A percentile compares a stretch with the other conserved stretches of the same genome.
Conservation (phyloP, 768 basidiomycete species). For the Tulasnella calospora region DNA sequence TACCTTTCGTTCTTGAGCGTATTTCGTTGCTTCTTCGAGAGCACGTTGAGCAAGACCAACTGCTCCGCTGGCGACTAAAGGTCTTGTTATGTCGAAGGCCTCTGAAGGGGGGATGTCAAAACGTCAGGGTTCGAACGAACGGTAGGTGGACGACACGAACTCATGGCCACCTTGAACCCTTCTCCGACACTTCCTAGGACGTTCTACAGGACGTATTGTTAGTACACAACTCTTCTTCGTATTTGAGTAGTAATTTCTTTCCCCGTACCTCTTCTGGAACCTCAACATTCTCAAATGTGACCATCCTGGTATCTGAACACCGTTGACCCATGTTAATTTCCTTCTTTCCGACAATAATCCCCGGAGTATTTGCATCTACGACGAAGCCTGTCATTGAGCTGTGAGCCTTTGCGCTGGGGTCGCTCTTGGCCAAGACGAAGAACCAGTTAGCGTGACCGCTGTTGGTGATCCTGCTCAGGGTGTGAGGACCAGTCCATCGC, state of each 20-base stretch:
- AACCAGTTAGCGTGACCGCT: slow-evolving; percentile 41
- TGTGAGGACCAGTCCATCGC: neutral
- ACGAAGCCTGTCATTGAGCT: slow-evolving; percentile 40
- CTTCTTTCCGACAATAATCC: slow-evolving; percentile 35
- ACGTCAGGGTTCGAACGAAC: neutral
- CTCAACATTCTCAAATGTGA: slow-evolving; percentile 38
- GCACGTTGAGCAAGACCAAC: slow-evolving; percentile 40
- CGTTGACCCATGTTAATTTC: slow-evolving; percentile 34
- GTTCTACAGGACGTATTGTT: slow-evolving; percentile 30
- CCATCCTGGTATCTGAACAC: slow-evolving; percentile 40
- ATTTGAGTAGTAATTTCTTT: neutral
- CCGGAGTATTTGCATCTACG: slow-evolving; percentile 36
- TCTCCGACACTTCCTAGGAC: slow-evolving; percentile 38
- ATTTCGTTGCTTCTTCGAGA: slow-evolving; percentile 39
- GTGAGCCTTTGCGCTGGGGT: slow-evolving; percentile 34
- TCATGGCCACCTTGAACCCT: slow-evolving; percentile 37
- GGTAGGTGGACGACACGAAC: neutral
- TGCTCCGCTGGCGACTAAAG: slow-evolving; percentile 39
- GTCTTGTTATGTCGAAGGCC: slow-evolving; percentile 42
- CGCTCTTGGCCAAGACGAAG: slow-evolving; percentile 41
- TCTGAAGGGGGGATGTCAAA: slow-evolving; percentile 30
- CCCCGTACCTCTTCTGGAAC: slow-evolving; percentile 30
- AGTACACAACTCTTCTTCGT: neutral
- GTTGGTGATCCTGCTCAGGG: slow-evolving; percentile 35
- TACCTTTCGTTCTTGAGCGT: slow-evolving; percentile 39